Percentiles rank a stretch among this genome's conserved stretches.
Evolutionary conservation across 169 alveolate species (phyloP).

Genomic region (Amoebophrya sp.): DNA sequence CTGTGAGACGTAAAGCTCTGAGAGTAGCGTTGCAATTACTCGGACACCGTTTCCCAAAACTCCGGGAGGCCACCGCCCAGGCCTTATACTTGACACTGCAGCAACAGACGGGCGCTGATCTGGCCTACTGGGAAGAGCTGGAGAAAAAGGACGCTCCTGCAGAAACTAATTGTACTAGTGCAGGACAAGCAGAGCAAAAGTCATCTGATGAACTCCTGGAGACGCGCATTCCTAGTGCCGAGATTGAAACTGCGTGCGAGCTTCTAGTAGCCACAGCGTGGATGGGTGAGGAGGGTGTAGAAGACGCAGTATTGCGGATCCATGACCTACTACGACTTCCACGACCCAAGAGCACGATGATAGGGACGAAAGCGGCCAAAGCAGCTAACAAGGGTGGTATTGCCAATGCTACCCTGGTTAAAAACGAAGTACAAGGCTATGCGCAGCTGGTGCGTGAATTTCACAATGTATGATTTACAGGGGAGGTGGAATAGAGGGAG

Average conservation of each 20-base stretch:
- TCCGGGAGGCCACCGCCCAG: background rate
- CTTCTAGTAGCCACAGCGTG: background rate
- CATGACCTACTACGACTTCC: too few species aligned
- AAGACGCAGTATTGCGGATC: too few species aligned
- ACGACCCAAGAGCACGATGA: too few species aligned
- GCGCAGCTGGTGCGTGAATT: background rate
- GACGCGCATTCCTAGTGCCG: too few species aligned
- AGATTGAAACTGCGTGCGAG: background rate
- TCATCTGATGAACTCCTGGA: background rate
- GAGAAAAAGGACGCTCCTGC: background rate
- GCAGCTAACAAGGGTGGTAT: too few species aligned
- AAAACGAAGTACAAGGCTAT: background rate
- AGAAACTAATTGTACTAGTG: too few species aligned
- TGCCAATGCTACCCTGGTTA: too few species aligned
- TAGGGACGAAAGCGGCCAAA: too few species aligned
- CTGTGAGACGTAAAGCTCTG: background rate
- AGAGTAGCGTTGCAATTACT: background rate
- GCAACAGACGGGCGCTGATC: background rate
- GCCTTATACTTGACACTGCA: background rate
- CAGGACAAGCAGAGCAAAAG: background rate
- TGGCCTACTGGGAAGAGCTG: background rate
- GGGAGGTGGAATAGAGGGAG: too few species aligned
- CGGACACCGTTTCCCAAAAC: background rate
- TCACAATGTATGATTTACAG: background rate
- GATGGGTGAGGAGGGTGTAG: slow-evolving; percentile 3